These are phyloP conservation scores for Nectriaceae sp. DNA, from an alignment of 2,329 filamentous ascomycete species.

Conservation along the genomic window DNA sequence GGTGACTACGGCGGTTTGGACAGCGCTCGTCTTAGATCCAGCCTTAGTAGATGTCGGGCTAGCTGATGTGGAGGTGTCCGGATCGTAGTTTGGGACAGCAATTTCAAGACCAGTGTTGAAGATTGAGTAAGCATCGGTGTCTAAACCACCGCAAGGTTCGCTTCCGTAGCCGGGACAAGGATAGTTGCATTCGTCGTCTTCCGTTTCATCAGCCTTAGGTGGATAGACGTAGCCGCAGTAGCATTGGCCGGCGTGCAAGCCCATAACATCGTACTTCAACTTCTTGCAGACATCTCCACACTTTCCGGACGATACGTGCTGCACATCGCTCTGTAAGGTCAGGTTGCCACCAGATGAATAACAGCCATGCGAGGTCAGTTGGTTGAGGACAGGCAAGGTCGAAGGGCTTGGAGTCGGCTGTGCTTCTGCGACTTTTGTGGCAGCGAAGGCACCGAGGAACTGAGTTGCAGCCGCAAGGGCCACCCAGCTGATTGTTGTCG, in stretches of 20 bases:
- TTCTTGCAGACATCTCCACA: constrained; percentile 45
- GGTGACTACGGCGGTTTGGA: constrained; percentile 19
- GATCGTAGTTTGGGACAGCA: constrained; percentile 30
- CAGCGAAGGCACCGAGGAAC: constrained; percentile 23
- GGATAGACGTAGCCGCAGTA: constrained; percentile 75
- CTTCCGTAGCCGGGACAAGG: constrained; percentile 63
- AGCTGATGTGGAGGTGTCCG: constrained; percentile 14
- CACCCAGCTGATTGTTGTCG: constrained; percentile 28
- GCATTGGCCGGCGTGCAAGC: constrained; percentile 64
- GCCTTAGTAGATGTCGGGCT: constrained; percentile 29
- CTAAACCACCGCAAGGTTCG: constrained; percentile 59
- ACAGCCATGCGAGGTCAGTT: constrained; percentile 52
- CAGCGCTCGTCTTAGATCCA: constrained; percentile 13
- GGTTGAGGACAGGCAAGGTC: constrained; percentile 36
- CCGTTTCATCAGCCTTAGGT: constrained; percentile 51
- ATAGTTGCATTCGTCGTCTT: constrained; percentile 62
- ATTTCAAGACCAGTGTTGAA: constrained; percentile 53
- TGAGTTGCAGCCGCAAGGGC: constrained; percentile 32
- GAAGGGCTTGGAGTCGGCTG: constrained; percentile 37
- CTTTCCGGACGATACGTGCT: constrained; percentile 38
- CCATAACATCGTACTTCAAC: constrained; percentile 59
- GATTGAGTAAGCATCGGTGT: constrained; percentile 40
- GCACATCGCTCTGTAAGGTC: constrained; percentile 24
- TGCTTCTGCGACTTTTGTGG: constrained; percentile 6
- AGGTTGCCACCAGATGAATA: constrained; percentile 47